Conservation (phyloP, 108 stramenopile genomes). For the Heterococcus sp. region DNA sequence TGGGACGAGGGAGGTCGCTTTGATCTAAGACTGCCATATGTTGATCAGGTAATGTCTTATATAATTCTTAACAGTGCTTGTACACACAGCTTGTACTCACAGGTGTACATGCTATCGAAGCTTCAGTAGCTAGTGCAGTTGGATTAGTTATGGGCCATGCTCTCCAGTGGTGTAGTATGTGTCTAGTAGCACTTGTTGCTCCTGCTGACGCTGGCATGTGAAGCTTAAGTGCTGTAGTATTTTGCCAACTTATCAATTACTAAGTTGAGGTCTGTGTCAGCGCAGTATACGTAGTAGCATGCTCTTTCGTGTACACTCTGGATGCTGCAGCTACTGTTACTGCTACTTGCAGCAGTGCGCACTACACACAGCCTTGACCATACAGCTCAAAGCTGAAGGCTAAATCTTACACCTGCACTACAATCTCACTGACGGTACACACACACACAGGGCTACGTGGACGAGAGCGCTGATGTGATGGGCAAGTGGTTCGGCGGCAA, state of each 20-base stretch:
- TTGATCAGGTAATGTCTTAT: slow-evolving; percentile 65
- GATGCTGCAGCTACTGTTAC: background rate
- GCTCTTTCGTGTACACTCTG: background rate
- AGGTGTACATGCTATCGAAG: background rate
- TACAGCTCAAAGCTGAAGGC: background rate
- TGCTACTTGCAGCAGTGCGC: background rate
- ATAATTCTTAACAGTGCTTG: background rate
- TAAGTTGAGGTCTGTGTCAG: background rate
- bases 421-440: background rate
- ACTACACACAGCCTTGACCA: background rate
- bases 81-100: background rate
- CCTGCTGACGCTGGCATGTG: too few species aligned
- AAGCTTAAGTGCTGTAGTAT: too few species aligned
- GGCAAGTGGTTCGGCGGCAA: background rate
- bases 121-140: background rate
- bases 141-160: too few species aligned
- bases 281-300: background rate
- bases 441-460: background rate
- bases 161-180: too few species aligned
- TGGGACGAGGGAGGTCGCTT: slow-evolving; percentile 93
- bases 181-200: too few species aligned
- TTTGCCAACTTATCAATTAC: too few species aligned
- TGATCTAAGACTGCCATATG: slow-evolving; percentile 87
- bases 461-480: background rate
- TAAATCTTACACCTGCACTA: background rate